Evolutionary conservation across 352 stramenopile genomes (phyloP).

Genomic region (Globisporangium iwayamae): DNA sequence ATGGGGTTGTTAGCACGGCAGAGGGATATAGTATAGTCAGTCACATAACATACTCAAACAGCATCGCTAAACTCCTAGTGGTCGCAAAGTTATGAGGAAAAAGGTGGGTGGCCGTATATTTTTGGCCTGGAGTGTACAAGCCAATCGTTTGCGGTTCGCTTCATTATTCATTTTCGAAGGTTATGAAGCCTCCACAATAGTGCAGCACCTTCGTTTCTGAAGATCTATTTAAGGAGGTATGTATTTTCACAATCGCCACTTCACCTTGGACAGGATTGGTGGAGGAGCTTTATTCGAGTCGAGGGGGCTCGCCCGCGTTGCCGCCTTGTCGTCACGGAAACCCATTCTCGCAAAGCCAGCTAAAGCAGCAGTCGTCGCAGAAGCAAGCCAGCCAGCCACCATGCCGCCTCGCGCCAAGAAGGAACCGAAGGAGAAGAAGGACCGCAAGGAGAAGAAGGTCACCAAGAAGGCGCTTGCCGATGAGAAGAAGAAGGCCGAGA

Average conservation of each 20-base stretch:
- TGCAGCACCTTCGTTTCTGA: neutral
- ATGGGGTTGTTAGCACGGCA: no score
- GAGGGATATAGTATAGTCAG: no score
- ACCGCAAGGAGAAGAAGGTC: slow-evolving; percentile 79
- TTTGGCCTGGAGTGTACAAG: no score
- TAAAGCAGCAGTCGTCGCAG: slow-evolving; percentile 2
- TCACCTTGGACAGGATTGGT: slow-evolving; percentile 6
- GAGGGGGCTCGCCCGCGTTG: slow-evolving; percentile 3
- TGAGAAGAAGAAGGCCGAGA: slow-evolving; percentile 74
- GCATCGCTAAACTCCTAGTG: no score
- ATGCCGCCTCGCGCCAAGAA: slow-evolving; percentile 27
- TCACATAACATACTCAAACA: no score
- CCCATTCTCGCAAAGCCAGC: slow-evolving; percentile 9
- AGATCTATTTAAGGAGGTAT: slow-evolving; percentile 4
- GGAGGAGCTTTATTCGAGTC: slow-evolving; percentile 14
- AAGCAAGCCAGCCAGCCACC: neutral
- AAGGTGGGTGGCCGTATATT: no score
- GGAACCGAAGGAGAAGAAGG: slow-evolving; percentile 64
- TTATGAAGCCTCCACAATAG: no score
- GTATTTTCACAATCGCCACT: neutral
- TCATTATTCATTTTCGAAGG: neutral
- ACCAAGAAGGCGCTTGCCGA: slow-evolving; percentile 70
- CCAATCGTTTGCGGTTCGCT: slow-evolving; percentile 9
- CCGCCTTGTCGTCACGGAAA: slow-evolving; percentile 1
- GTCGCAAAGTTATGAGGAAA: no score